Percentiles rank a stretch among this genome's conserved stretches.
phyloP scores from a whole-genome alignment of 148 eudicot genomes.

The Nyssa sinensis region DNA sequence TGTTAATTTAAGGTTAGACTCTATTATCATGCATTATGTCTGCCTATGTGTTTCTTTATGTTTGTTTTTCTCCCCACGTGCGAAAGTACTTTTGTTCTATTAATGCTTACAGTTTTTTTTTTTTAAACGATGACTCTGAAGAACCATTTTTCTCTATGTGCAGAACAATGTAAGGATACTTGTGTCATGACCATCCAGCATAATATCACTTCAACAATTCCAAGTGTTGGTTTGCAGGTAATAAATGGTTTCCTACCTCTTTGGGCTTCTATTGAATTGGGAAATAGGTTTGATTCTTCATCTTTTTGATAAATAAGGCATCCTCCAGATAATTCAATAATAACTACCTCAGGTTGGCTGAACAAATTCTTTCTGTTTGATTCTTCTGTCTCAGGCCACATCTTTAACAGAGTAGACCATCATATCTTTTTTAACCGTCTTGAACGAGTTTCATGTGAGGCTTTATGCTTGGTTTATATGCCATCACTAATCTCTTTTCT shows the following conservation, averaged over 20 bases:
- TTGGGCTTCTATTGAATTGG: too few species aligned
- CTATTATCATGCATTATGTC: too few species aligned
- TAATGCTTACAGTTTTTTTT: too few species aligned
- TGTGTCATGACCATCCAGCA: constrained; percentile 71
- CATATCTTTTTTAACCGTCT: not conserved
- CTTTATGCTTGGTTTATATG: not conserved
- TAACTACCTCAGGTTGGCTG: too few species aligned
- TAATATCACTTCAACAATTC: constrained; percentile 77
- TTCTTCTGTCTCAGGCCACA: not conserved
- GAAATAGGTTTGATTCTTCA: too few species aligned
- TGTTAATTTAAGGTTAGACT: too few species aligned
- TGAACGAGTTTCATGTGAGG: not conserved
- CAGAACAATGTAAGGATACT: constrained; percentile 41
- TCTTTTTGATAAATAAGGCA: too few species aligned
- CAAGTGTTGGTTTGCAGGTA: constrained; percentile 96
- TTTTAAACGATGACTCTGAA: not conserved
- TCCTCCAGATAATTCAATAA: too few species aligned
- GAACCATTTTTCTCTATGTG: constrained; percentile 12
- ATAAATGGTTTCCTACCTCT: constrained; percentile 10
- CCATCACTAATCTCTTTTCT: not conserved
- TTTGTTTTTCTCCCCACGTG: too few species aligned
- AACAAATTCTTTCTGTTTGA: not conserved
- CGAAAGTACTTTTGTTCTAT: too few species aligned
- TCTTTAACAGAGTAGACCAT: not conserved
- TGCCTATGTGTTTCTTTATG: too few species aligned